phyloP scores from a whole-genome alignment of 2,329 filamentous ascomycete species.

The Fusarium nelsonii region DNA sequence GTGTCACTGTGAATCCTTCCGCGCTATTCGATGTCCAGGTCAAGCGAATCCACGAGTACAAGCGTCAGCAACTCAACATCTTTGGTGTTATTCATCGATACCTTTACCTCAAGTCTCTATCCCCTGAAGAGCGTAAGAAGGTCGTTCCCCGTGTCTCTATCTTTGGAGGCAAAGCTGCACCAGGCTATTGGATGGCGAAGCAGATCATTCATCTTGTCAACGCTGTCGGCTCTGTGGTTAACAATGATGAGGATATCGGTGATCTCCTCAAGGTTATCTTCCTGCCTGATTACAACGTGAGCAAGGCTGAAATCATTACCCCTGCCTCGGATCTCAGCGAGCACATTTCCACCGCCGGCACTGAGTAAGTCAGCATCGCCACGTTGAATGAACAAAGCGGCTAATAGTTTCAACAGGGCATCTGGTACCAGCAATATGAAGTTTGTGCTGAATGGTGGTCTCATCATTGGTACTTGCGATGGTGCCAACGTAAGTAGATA shows the following conservation, averaged over 20 bases:
- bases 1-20: constrained; percentile 85
- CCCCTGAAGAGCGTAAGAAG: constrained; percentile 86
- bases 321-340: constrained; percentile 97
- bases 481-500: constrained; percentile 76
- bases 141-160: constrained; percentile 89
- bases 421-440: constrained; percentile 99
- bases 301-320: constrained; percentile 96
- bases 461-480: constrained; percentile 98
- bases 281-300: constrained; percentile 98
- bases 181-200: constrained; percentile 99
- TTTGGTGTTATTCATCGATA: constrained; percentile 98
- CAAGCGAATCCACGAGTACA: constrained; percentile 99
- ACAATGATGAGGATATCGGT: constrained; percentile 91
- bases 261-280: constrained; percentile 98
- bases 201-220: constrained; percentile 98
- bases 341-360: constrained; percentile 98
- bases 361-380: constrained; percentile 69
- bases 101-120: constrained; percentile 87
- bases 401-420: constrained; percentile 54
- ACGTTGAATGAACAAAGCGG: not conserved
- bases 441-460: constrained; percentile 95
- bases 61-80: constrained; percentile 98
- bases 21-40: constrained; percentile 97
- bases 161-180: constrained; percentile 97
- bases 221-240: constrained; percentile 88